These are phyloP conservation scores for Lasiosphaeria hispida DNA, from an alignment of 495 filamentous ascomycete species.

Conservation along the genomic window DNA sequence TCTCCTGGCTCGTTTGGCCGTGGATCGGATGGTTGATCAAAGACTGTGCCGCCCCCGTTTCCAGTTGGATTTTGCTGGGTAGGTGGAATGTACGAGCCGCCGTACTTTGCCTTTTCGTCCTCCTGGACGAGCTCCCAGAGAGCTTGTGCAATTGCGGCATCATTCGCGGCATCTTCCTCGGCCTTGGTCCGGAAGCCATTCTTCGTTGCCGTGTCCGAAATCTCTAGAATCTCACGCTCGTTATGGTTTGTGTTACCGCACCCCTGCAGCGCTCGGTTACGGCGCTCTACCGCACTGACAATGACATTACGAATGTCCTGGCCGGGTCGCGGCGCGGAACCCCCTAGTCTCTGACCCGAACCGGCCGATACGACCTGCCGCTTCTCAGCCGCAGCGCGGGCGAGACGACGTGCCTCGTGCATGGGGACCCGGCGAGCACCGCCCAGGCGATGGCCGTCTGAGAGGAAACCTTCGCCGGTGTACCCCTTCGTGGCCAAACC, in stretches of 20 bases:
- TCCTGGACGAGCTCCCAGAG: slow-evolving; percentile 84
- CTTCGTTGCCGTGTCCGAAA: slow-evolving; percentile 63
- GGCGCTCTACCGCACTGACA: slow-evolving; percentile 66
- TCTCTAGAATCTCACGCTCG: slow-evolving; percentile 54
- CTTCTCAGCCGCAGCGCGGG: slow-evolving; percentile 74
- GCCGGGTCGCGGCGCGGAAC: slow-evolving; percentile 55
- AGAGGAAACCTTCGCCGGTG: slow-evolving; percentile 87
- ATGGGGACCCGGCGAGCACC: slow-evolving; percentile 50
- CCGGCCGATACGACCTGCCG: slow-evolving; percentile 56
- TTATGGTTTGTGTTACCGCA: slow-evolving; percentile 70
- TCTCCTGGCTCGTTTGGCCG: background rate
- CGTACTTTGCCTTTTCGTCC: slow-evolving; percentile 67
- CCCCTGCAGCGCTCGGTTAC: slow-evolving; percentile 61
- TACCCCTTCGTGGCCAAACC: slow-evolving; percentile 75
- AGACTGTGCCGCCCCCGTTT: slow-evolving; percentile 33
- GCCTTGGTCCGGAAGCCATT: slow-evolving; percentile 81
- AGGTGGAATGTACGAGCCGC: slow-evolving; percentile 61
- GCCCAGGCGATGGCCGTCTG: slow-evolving; percentile 70
- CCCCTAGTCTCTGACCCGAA: slow-evolving; percentile 74
- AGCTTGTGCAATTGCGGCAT: slow-evolving; percentile 83
- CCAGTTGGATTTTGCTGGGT: slow-evolving; percentile 61
- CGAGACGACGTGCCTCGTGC: slow-evolving; percentile 73
- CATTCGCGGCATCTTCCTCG: slow-evolving; percentile 87
- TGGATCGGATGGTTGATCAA: background rate
- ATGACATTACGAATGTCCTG: slow-evolving; percentile 74